These are phyloP conservation scores for Exophiala oligosperma DNA, from an alignment of 2,329 filamentous ascomycete genomes.

Conservation along the genomic window DNA sequence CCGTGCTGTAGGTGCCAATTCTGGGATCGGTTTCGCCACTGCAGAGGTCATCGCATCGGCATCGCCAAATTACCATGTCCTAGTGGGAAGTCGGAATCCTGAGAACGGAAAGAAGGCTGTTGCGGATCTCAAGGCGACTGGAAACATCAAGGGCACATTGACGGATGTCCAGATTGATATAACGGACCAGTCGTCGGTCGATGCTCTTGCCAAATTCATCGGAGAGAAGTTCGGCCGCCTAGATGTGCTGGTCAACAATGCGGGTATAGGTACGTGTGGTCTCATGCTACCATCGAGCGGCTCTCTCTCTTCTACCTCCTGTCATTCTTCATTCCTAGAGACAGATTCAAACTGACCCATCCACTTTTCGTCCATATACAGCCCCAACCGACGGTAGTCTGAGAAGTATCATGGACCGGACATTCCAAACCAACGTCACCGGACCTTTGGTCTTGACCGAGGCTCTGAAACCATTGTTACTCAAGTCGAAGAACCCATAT, in stretches of 20 bases:
- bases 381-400: background rate
- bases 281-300: background rate
- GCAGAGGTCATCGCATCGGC: constrained; percentile 24
- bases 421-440: constrained; percentile 19
- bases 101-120: constrained; percentile 14
- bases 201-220: constrained; percentile 29
- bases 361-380: background rate
- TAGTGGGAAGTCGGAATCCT: constrained; percentile 14
- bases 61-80: constrained; percentile 27
- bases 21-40: constrained; percentile 30
- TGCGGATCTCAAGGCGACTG: constrained; percentile 6
- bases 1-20: constrained; percentile 28
- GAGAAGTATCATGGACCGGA: background rate
- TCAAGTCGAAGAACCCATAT: constrained; percentile 27
- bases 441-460: constrained; percentile 18
- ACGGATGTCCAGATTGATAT: constrained; percentile 36
- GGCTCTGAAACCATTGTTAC: constrained; percentile 33
- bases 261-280: constrained; percentile 22
- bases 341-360: background rate
- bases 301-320: no score
- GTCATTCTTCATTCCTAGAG: background rate
- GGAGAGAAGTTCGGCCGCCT: constrained; percentile 31
- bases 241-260: constrained; percentile 38
- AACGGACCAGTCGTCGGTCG: constrained; percentile 32
- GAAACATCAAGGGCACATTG: constrained; percentile 22